Percentiles rank a stretch among this genome's conserved stretches.
Conservation (phyloP, 345 rosid species). For the Populus davidiana region DNA sequence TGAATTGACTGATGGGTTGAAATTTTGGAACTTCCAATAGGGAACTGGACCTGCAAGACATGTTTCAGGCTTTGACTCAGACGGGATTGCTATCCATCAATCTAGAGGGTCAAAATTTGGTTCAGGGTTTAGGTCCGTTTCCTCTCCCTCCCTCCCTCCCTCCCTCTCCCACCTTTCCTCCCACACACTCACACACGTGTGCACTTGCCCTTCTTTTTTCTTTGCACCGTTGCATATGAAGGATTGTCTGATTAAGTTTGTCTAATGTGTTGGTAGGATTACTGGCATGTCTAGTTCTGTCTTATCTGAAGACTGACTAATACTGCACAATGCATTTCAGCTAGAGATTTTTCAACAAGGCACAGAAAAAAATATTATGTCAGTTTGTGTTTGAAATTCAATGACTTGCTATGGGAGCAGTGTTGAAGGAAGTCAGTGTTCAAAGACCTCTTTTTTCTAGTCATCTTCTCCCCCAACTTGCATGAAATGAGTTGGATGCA, state of each 20-base stretch:
- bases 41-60: slow-evolving; percentile 12
- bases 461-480: not conserved
- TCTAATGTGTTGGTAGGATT: not conserved
- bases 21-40: slow-evolving; percentile 26
- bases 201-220: not conserved
- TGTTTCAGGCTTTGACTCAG: slow-evolving; percentile 16
- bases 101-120: slow-evolving; percentile 11
- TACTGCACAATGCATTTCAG: not conserved
- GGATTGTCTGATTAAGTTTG: not conserved
- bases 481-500: not conserved
- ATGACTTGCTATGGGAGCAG: not conserved
- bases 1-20: slow-evolving; percentile 15
- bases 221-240: too few species aligned
- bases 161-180: not conserved
- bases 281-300: not conserved
- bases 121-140: slow-evolving; percentile 17
- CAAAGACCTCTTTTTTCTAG: not conserved
- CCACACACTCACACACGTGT: not conserved
- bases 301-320: not conserved
- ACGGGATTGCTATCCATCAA: slow-evolving; percentile 23
- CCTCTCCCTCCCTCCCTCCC: not conserved
- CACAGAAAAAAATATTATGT: not conserved
- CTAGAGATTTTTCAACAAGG: not conserved
- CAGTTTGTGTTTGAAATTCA: not conserved
- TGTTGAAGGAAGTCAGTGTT: not conserved